Conservation (phyloP, 177 flowering plant species). For the Vitis hybrid region DNA sequence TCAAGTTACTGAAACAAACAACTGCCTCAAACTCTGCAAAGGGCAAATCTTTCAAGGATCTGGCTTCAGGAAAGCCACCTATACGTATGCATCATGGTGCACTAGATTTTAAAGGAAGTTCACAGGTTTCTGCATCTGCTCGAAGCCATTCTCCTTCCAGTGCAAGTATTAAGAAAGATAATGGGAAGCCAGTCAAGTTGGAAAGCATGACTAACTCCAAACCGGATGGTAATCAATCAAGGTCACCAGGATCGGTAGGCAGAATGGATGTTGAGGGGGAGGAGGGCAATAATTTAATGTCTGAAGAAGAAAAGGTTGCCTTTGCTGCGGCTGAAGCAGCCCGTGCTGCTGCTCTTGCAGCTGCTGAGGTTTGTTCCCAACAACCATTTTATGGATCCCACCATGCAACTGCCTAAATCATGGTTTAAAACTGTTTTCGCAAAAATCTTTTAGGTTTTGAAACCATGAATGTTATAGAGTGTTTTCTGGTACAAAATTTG, state of each 20-base stretch:
- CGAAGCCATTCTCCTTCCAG: constrained; percentile 37
- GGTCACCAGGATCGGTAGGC: constrained; percentile 32
- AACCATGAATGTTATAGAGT: no score
- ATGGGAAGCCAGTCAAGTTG: constrained; percentile 38
- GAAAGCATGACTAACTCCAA: constrained; percentile 36
- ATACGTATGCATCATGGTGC: constrained; percentile 34
- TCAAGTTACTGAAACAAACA: constrained; percentile 55
- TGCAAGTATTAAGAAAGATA: constrained; percentile 38
- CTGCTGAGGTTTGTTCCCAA: constrained; percentile 76
- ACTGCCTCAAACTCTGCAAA: constrained; percentile 48
- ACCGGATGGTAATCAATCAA: constrained; percentile 40
- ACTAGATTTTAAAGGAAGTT: constrained; percentile 31
- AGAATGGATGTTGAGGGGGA: constrained; percentile 38
- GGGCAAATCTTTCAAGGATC: constrained; percentile 44
- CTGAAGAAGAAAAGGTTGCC: constrained; percentile 93
- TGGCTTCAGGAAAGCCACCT: constrained; percentile 57
- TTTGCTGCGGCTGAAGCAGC: constrained; percentile 94
- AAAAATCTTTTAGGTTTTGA: no score
- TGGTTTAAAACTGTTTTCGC: no score
- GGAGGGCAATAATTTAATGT: constrained; percentile 37
- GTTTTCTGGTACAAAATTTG: no score
- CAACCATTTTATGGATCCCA: not conserved
- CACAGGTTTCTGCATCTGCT: constrained; percentile 31
- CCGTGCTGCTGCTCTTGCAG: constrained; percentile 84
- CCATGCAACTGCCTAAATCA: not conserved